Evolutionary conservation across 1,139 yeast species (phyloP), one percentile per base, ranked within the genome.

Genomic region (Candida labiduridarum): DNA sequence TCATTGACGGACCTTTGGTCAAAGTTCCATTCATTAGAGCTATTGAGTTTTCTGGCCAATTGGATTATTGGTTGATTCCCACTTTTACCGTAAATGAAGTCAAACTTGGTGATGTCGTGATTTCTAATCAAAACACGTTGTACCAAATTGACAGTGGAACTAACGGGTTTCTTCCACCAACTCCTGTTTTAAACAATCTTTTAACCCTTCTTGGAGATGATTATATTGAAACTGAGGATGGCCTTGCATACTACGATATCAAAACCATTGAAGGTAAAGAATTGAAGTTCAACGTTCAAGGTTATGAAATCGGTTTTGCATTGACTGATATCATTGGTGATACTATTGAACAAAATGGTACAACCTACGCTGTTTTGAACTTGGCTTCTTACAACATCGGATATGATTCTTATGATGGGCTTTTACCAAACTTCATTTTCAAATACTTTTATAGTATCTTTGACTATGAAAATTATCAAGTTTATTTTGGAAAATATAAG

Each of bases 81-180:
- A 56, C 59, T 4, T 56, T 63, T 22, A 58, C 67, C 2, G 63
- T 62, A 10, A 60, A 63, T 47, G 41, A 53, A 4, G 47, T 61
- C 7, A 49, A 50, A 15, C 42, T 63, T 6, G 54, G 48, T 16
- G 55, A 49, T 19, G 36, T 30, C 3, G 27, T 47, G 1, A 53
- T 64, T 19, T 59, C 65, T 0, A 47, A 49, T 43, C 60, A 64
- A 46, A 55, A 49, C 11, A 49, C 58, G 19, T 52, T 58, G 15
- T 63, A 59, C 49, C 56, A 56, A 35, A 53, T 65, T 19, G 68
- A 65, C 47, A 50, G 62, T 12, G 67, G 67, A 12, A 56, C 63
- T 12, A 58, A 59, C 46, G 58, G 56, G 4, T 56, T 60, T 48
- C 60, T 60, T 11, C 56, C 62, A 9, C 58, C 67, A 10, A 49